A percentile compares a stretch with the other conserved stretches of the same genome.
phyloP scores from a whole-genome alignment of 108 stramenopile genomes.

The Chaetoceros tenuissimus region DNA sequence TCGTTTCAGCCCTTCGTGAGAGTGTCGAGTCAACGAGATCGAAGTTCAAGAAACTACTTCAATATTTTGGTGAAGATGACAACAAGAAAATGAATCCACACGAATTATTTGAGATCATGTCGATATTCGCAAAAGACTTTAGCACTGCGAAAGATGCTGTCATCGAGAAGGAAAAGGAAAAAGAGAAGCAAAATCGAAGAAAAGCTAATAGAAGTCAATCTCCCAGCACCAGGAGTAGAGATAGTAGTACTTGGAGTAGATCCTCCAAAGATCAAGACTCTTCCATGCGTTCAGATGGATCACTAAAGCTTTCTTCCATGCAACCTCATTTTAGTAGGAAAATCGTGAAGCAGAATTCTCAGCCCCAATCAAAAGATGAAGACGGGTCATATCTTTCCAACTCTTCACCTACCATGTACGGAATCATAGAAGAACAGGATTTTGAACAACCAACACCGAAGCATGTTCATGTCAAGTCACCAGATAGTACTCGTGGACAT shows the following conservation, averaged over 20 bases:
- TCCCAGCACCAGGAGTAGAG: neutral
- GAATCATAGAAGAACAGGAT: no score
- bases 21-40: slow-evolving; percentile 62
- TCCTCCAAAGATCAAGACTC: neutral
- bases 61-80: slow-evolving; percentile 75
- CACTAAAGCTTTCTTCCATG: no score
- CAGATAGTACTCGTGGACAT: no score
- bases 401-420: no score
- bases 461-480: no score
- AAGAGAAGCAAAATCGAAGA: slow-evolving; percentile 48
- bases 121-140: slow-evolving; percentile 66
- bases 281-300: no score
- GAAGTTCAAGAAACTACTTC: slow-evolving; percentile 49
- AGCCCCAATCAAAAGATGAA: no score
- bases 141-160: slow-evolving; percentile 70
- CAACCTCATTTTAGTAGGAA: no score
- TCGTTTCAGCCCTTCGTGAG: slow-evolving; percentile 75
- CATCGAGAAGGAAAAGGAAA: slow-evolving; percentile 50
- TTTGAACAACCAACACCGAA: no score
- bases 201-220: neutral
- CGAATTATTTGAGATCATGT: slow-evolving; percentile 77
- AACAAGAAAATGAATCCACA: slow-evolving; percentile 61
- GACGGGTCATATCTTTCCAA: no score
- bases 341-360: no score
- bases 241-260: neutral